A percentile compares a stretch with the other conserved stretches of the same genome.
phyloP scores from a whole-genome alignment of 2,329 filamentous ascomycete species.

The Graphium sp. region DNA sequence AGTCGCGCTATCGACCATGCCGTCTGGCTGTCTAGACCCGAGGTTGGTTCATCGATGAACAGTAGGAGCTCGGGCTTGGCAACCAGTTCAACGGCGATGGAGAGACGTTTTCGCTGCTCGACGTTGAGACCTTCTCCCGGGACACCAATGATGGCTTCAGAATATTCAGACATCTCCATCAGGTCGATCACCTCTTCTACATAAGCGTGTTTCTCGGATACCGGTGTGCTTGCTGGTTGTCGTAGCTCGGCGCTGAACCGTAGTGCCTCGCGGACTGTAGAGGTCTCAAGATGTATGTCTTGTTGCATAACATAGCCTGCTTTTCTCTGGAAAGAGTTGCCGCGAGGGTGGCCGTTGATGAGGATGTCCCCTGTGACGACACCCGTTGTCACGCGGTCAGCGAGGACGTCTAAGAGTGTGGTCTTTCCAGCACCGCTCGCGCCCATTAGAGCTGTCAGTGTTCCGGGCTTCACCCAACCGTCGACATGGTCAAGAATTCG shows the following conservation, averaged over 20 bases:
- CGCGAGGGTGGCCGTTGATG: constrained; percentile 47
- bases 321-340: constrained; percentile 52
- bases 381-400: constrained; percentile 57
- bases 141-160: constrained; percentile 52
- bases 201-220: constrained; percentile 10
- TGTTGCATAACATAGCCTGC: constrained; percentile 60
- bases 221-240: constrained; percentile 39
- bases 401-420: constrained; percentile 56
- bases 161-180: constrained; percentile 39
- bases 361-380: constrained; percentile 55
- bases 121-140: constrained; percentile 37
- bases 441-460: constrained; percentile 57
- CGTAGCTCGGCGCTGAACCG: constrained; percentile 51
- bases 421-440: constrained; percentile 64
- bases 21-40: constrained; percentile 58
- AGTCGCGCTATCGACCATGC: constrained; percentile 60
- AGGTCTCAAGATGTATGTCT: constrained; percentile 52
- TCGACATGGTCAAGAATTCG: constrained; percentile 56
- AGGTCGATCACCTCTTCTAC: constrained; percentile 14
- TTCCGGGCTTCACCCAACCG: constrained; percentile 64
- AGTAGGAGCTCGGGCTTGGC: constrained; percentile 56
- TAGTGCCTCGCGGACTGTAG: constrained; percentile 51
- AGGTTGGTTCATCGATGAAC: constrained; percentile 65
- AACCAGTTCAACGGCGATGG: constrained; percentile 61
- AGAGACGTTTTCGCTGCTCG: constrained; percentile 38